These are phyloP conservation scores for Amaranthus tricolor DNA, from an alignment of 179 eudicot species.

Conservation along the genomic window DNA sequence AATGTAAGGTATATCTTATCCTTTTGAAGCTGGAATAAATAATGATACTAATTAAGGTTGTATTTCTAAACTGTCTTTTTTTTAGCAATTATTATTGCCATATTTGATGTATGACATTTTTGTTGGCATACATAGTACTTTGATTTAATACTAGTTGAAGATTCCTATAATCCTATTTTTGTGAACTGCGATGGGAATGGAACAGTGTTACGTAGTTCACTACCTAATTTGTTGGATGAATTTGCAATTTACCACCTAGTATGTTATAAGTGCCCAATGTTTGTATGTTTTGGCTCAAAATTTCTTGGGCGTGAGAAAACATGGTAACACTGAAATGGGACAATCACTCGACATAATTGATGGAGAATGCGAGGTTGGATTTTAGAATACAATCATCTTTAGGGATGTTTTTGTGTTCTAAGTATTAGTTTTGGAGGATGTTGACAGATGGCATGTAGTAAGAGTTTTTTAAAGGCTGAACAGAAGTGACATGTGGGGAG, in stretches of 20 bases:
- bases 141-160: neutral
- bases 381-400: neutral
- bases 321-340: no score
- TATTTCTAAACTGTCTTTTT: neutral
- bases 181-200: neutral
- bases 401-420: neutral
- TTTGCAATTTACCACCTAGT: no score
- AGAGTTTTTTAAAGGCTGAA: neutral
- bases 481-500: neutral
- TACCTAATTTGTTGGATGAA: no score
- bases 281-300: no score
- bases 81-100: neutral
- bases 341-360: neutral
- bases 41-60: neutral
- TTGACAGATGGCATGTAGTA: neutral
- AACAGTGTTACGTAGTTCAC: no score
- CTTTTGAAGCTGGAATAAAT: neutral
- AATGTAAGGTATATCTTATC: constrained; percentile 36
- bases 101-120: neutral
- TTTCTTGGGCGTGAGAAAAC: no score
- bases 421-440: neutral
- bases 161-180: neutral
- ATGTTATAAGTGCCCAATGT: no score
- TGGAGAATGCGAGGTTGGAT: neutral
- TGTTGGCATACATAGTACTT: neutral